Evolutionary conservation across 139 green algal species (phyloP), one percentile per base, ranked within the genome.

Genomic region (Chlamydomonas eustigma): DNA sequence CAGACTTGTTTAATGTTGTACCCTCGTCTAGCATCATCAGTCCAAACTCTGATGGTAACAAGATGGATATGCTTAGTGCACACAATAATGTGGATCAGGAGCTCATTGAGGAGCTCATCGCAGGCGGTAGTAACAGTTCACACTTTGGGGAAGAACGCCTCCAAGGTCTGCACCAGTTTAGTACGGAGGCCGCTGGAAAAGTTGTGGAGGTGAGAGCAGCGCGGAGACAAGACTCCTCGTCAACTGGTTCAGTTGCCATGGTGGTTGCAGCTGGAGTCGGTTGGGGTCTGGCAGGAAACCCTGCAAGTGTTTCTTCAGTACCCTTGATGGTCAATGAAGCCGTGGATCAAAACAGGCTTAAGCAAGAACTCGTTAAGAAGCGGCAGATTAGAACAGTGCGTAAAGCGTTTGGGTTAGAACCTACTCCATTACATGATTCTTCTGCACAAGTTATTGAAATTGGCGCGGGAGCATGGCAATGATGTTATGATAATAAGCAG

Each of bases 351-450:
- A 35, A 33, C 31, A 12, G 66, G 66, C 66, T 50, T 4, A 38
- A 75, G 68, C 37, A 64, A 37, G 78, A 79, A 66, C 25, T 83
- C 24, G 66, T 32, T 0, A 83, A 83, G 78, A 83, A 79, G 78
- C 65, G 74, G 37, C 35, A 72, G 39, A 73, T 83, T 8, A 74
- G 78, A 66, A 76, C 70, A 35, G 78, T 83, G 2, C 78, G 78
- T 2, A 76, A 77, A 39, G 74, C 78, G 6, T 83, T 83, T 71
- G 78, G 78, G 0, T 51, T 83, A 50, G 64, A 83, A 32, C 65
- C 78, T 31, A 79, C 78, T 25, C 73, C 73, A 30, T 38, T 77
- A 51, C 39, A 63, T 1, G 78, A 83, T 36, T 28, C 37, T 2
- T 52, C 35, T 4, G 78, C 78, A 8, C 65, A 79, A 51, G 73